These are phyloP conservation scores for Hericium erinaceus DNA, from an alignment of 768 basidiomycete species.

Conservation along the genomic window DNA sequence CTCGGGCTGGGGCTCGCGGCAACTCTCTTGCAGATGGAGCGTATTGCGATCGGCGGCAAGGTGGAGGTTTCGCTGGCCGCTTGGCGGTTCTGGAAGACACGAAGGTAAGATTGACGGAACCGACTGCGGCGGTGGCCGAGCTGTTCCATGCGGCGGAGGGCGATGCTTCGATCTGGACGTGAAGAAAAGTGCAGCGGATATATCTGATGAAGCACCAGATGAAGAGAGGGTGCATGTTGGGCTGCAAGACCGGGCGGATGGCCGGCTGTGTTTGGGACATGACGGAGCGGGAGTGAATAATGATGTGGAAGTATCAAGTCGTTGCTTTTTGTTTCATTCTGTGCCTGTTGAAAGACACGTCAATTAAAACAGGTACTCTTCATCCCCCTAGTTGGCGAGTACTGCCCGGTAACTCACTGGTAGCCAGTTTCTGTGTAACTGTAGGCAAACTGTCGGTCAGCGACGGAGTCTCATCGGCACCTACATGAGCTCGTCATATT, in stretches of 20 bases:
- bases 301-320: not conserved
- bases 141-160: not conserved
- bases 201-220: not conserved
- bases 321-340: not conserved
- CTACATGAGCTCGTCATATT: too few species aligned
- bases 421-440: too few species aligned
- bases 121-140: not conserved
- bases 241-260: not conserved
- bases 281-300: not conserved
- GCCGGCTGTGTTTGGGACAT: not conserved
- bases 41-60: not conserved
- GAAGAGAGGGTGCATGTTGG: not conserved
- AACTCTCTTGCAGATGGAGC: not conserved
- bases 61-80: too few species aligned
- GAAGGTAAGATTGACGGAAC: not conserved
- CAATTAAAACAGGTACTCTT: too few species aligned
- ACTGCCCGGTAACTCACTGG: too few species aligned
- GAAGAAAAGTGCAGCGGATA: not conserved
- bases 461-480: too few species aligned
- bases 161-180: not conserved
- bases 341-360: too few species aligned
- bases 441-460: too few species aligned
- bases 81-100: not conserved
- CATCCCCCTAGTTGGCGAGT: too few species aligned
- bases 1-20: not conserved